Evolutionary conservation across 2,329 filamentous ascomycete species (phyloP), one percentile per base, ranked within the genome.

Genomic region (Fusarium buharicum): DNA sequence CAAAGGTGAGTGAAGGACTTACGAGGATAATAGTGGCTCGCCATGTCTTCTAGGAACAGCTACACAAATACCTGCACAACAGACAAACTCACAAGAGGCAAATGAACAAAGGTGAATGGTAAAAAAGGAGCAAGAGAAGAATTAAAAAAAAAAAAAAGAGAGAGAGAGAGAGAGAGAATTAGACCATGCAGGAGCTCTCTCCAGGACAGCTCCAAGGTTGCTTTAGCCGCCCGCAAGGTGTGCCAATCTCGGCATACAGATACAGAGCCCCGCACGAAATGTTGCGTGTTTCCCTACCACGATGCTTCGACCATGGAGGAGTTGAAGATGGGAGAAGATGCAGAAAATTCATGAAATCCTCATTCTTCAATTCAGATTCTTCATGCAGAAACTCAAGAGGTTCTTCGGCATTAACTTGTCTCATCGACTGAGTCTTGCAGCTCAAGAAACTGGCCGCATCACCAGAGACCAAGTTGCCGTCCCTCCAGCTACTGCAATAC

Each of bases 1-100:
- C 24, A 40, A 70, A 59, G 27, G 38, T 24, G 39, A 27, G 34
- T 34, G 10, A 33, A 53, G 45, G 36, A 72, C 79, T 70, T 72
- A 82, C 81, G 81, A 58, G 81, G 80, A 69, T 82, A 82, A 65
- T 78, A 83, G 52, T 78, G 73, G 49, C 71, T 72, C 55, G 79
- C 78, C 76, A 82, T 24, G 22, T 81, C 49, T 46, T 49, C 16
- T 30, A 31, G 39, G 13, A 31, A 30, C 33, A 47, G n/a, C n/a
- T 40, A 28, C 13, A 45, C 22, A 33, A 13, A 16, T 4, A 24
- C 3, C 27, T 14, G 17, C 9, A 28, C 14, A 11, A 45, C 13
- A 17, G 16, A 10, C 6, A 2, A 20, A 27, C 10, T 24, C n/a
- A 34, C 24, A 44, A 30, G 33, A 40, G 27, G 12, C 16, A 24